phyloP scores from a whole-genome alignment of 805 yeast genomes.

The Citeromyces nyonsensis region DNA sequence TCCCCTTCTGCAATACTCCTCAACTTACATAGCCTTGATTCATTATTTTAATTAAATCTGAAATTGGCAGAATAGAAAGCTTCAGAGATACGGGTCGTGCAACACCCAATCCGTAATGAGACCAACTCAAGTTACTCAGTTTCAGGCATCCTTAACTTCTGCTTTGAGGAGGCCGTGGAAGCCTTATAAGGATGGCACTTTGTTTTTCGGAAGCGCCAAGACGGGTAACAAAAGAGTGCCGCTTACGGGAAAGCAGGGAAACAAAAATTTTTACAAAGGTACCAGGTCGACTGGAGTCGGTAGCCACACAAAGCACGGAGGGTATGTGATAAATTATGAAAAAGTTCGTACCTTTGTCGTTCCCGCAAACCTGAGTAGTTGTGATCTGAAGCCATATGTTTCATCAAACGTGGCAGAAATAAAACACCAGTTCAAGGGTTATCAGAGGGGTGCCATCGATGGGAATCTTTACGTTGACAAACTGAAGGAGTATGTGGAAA shows the following conservation, averaged over 20 bases:
- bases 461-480: constrained; percentile 59
- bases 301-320: constrained; percentile 54
- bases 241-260: constrained; percentile 85
- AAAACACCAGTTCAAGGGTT: constrained; percentile 56
- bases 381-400: constrained; percentile 56
- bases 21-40: neutral
- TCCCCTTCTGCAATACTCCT: neutral
- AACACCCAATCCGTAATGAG: constrained; percentile 22
- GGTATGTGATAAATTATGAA: constrained; percentile 64
- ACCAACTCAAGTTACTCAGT: constrained; percentile 26
- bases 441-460: constrained; percentile 54
- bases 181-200: constrained; percentile 64
- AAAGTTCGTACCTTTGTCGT: constrained; percentile 86
- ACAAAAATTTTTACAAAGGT: constrained; percentile 90
- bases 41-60: neutral
- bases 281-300: constrained; percentile 94
- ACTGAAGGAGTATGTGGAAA: constrained; percentile 58
- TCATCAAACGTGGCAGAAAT: constrained; percentile 60
- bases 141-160: constrained; percentile 26
- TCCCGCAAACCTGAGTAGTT: constrained; percentile 28
- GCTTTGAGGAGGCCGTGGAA: constrained; percentile 80
- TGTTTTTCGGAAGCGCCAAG: constrained; percentile 69
- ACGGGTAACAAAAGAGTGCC: constrained; percentile 75
- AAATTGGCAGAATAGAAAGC: neutral
- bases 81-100: neutral